Base-by-base conservation (phyloP, 768 basidiomycete genomes). In the Kwoniella heveanensis region DNA sequence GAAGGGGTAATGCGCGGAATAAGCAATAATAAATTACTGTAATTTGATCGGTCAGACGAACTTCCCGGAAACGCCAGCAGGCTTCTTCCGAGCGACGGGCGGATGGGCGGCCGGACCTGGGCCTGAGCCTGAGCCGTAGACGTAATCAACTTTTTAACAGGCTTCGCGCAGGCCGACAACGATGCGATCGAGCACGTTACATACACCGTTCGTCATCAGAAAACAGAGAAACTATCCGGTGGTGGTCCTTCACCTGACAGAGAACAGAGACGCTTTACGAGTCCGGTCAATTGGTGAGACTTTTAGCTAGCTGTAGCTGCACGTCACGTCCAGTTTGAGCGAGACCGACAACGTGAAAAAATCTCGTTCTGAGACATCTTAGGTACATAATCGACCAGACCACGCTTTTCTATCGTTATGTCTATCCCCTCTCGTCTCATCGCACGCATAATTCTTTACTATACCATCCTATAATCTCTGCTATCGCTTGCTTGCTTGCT, bases 21-120 rank as follows among this genome's bases (percentile, higher is more conserved):
- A 13, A 6, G 32, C 32, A 32, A 32, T 32, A 32, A 32, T 32
- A n/a, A n/a, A n/a, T n/a, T n/a, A n/a, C n/a, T n/a, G n/a, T n/a
- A n/a, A n/a, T n/a, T n/a, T n/a, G n/a, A n/a, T n/a, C n/a, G n/a
- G n/a, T n/a, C n/a, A n/a, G n/a, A n/a, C n/a, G n/a, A n/a, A n/a
- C n/a, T n/a, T n/a, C n/a, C n/a, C 39, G 39, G 39, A 44, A 44
- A 44, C 39, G 39, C 39, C 39, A 44, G 17, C n/a, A n/a, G n/a
- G n/a, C n/a, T n/a, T n/a, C n/a, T 32, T 32, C 7, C 5, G 13
- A 32, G 13, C 13, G 32, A 5, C 7, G 32, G 7, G 32, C 32
- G 7, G 13, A 13, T 6, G 13, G 7, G 39, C 10, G 19, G 10
- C 39, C 17, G 39, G 17, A 44, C 39, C 39, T 44, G 39, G 39